A percentile compares a stretch with the other conserved stretches of the same genome.
phyloP scores from a whole-genome alignment of 2,329 filamentous ascomycete genomes.

The Calonectria multiphialidica region DNA sequence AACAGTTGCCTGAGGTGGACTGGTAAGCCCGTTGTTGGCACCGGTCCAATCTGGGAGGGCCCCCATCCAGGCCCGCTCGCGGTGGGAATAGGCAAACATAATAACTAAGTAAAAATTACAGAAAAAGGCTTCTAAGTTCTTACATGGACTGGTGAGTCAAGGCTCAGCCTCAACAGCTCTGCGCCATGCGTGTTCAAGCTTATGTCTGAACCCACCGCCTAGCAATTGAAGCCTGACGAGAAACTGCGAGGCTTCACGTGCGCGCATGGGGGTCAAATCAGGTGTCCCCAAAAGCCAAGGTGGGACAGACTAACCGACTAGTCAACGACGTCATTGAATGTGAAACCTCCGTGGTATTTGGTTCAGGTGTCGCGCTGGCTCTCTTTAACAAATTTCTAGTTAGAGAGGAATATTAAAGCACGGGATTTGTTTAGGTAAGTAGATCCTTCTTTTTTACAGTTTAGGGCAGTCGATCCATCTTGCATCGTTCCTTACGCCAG shows the following conservation, averaged over 20 bases:
- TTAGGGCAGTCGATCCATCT: background rate
- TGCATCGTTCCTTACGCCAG: background rate
- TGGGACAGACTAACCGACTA: background rate
- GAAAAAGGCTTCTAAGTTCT: background rate
- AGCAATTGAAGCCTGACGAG: no score
- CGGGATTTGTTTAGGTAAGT: background rate
- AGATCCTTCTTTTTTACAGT: background rate
- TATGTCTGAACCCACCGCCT: no score
- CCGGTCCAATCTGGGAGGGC: background rate
- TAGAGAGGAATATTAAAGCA: background rate
- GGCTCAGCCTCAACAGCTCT: background rate
- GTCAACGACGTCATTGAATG: constrained; percentile 2
- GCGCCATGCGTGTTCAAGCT: background rate
- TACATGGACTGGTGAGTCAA: background rate
- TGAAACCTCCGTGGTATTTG: background rate
- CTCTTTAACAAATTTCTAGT: background rate
- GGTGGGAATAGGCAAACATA: background rate
- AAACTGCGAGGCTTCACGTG: background rate
- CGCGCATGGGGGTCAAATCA: background rate
- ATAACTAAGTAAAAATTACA: background rate
- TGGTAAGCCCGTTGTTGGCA: background rate
- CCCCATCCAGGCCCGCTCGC: background rate
- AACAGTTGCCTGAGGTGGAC: background rate
- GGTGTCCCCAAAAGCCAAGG: background rate
- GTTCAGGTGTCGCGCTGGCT: background rate